phyloP scores from a whole-genome alignment of 306 rosid species.

The Sicyos edulis region DNA sequence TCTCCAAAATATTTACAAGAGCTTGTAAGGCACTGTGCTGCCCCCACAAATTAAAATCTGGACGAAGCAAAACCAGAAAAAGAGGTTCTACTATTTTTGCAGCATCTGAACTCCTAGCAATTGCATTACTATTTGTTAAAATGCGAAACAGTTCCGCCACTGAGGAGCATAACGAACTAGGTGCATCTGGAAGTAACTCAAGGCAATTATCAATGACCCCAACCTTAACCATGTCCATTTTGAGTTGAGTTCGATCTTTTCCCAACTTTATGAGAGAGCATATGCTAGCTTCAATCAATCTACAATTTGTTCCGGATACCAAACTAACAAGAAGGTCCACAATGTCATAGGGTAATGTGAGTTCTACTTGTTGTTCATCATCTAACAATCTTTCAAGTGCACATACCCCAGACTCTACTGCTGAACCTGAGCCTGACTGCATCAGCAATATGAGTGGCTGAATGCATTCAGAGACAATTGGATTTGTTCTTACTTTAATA shows the following conservation, averaged over 20 bases:
- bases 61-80: constrained; percentile 72
- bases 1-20: constrained; percentile 92
- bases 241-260: constrained; percentile 76
- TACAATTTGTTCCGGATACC: constrained; percentile 70
- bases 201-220: constrained; percentile 76
- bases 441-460: constrained; percentile 70
- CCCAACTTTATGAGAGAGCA: constrained; percentile 81
- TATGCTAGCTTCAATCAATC: constrained; percentile 69
- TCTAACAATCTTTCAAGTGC: constrained; percentile 88
- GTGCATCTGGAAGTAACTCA: constrained; percentile 62
- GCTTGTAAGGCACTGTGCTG: constrained; percentile 99
- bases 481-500: constrained; percentile 62
- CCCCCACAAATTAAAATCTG: constrained; percentile 89
- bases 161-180: constrained; percentile 85
- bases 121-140: constrained; percentile 76
- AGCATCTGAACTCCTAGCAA: constrained; percentile 87
- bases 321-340: constrained; percentile 82
- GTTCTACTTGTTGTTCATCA: constrained; percentile 75
- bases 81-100: constrained; percentile 93
- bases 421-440: constrained; percentile 53
- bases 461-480: constrained; percentile 63
- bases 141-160: constrained; percentile 91
- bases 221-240: constrained; percentile 77
- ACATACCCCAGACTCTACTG: constrained; percentile 79
- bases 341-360: constrained; percentile 59